phyloP scores from a whole-genome alignment of 208 protist genomes.

The Acanthamoeba quina region DNA sequence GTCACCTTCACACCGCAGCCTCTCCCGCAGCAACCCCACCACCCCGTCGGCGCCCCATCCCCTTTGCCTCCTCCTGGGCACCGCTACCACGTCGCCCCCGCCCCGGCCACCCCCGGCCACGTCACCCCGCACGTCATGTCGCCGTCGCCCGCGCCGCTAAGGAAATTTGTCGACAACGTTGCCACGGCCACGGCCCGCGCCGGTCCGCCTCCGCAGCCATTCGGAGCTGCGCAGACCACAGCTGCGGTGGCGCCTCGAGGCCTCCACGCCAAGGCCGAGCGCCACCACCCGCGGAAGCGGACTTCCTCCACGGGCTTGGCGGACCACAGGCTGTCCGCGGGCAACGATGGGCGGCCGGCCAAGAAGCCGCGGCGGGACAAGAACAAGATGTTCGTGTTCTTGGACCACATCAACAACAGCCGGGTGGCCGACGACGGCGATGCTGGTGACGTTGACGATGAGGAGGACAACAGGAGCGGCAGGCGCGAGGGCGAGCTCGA shows the following conservation, averaged over 20 bases:
- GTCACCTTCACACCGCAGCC: conserved; percentile 10
- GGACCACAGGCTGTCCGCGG: no score
- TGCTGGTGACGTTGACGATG: not conserved
- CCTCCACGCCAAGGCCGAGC: no score
- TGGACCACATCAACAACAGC: conserved; percentile 38
- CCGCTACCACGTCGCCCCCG: no score
- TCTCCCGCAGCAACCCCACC: not conserved
- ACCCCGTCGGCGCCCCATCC: not conserved
- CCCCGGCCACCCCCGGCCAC: no score
- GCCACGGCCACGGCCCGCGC: no score
- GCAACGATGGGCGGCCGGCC: not conserved
- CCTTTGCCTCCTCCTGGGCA: not conserved
- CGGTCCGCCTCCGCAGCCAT: no score
- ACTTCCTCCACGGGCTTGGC: no score
- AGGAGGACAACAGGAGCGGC: not conserved
- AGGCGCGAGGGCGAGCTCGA: not conserved
- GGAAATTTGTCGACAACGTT: no score
- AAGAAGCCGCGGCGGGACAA: not conserved
- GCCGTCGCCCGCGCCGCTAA: no score
- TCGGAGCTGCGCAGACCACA: no score
- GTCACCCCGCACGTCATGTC: not conserved
- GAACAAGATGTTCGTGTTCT: conserved; percentile 14
- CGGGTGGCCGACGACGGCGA: not conserved
- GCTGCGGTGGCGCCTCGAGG: no score
- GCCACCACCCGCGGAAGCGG: no score